Percentiles rank a stretch among this genome's conserved stretches.
These are phyloP conservation scores for Skeletonema marinoi DNA, from an alignment of 108 stramenopile genomes.

Conservation along the genomic window DNA sequence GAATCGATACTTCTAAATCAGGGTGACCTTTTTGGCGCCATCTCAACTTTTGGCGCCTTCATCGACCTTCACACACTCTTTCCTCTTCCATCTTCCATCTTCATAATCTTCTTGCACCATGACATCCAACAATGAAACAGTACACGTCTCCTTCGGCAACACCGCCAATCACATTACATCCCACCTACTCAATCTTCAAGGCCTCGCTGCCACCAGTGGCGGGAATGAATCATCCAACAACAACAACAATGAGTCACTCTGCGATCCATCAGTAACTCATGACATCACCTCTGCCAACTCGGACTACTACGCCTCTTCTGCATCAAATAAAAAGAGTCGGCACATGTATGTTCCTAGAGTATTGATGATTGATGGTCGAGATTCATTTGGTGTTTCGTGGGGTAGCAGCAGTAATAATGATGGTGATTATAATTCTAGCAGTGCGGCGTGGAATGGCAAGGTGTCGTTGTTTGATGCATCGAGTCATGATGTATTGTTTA, in stretches of 20 bases:
- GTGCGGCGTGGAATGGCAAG: not conserved
- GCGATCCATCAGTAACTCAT: slow-evolving; percentile 68
- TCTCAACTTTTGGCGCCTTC: too few species aligned
- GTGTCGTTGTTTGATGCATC: slow-evolving; percentile 5
- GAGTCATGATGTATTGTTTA: not conserved
- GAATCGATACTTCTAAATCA: too few species aligned
- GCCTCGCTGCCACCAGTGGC: slow-evolving; percentile 52
- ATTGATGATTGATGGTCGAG: slow-evolving; percentile 66
- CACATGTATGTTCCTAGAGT: slow-evolving; percentile 61
- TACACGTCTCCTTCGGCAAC: slow-evolving; percentile 72
- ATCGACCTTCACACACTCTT: too few species aligned
- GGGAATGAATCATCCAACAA: not conserved
- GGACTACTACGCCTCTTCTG: slow-evolving; percentile 1
- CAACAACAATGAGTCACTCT: slow-evolving; percentile 24
- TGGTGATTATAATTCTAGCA: not conserved
- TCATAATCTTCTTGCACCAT: not conserved
- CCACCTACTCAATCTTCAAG: slow-evolving; percentile 75
- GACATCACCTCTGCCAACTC: slow-evolving; percentile 9
- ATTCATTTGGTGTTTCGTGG: slow-evolving; percentile 24
- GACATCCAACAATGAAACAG: slow-evolving; percentile 44
- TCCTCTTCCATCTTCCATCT: too few species aligned
- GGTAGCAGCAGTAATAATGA: not conserved
- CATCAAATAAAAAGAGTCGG: not conserved
- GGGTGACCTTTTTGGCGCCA: too few species aligned
- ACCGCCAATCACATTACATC: slow-evolving; percentile 67